Evolutionary conservation across 192 early-diverging fungal species (phyloP).

Genomic region (Coemansia reversa): DNA sequence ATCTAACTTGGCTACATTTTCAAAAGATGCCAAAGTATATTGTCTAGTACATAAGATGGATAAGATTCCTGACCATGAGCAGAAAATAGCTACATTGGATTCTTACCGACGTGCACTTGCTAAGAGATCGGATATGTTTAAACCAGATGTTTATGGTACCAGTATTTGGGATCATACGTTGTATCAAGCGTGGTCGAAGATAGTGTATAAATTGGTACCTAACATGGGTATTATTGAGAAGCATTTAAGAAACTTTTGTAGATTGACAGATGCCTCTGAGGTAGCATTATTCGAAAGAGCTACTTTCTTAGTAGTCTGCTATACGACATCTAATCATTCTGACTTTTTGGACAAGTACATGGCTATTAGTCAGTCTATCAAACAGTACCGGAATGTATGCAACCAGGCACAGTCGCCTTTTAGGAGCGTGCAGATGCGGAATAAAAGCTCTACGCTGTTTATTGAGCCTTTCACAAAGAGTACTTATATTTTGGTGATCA

Average conservation of each 20-base stretch:
- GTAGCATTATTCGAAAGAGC: conserved; percentile 93
- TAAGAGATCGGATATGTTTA: conserved; percentile 27
- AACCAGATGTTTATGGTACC: conserved; percentile 33
- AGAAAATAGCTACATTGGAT: conserved; percentile 54
- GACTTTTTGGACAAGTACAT: conserved; percentile 25
- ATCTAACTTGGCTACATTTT: conserved; percentile 75
- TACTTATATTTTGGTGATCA: conserved; percentile 52
- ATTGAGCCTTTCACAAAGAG: conserved; percentile 57
- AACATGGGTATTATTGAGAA: conserved; percentile 81
- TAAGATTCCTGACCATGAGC: conserved; percentile 73
- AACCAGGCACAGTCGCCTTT: conserved; percentile 69
- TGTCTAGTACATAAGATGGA: conserved; percentile 99
- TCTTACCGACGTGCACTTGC: conserved; percentile 27
- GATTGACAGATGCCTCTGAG: conserved; percentile 88
- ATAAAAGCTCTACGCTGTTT: conserved; percentile 54
- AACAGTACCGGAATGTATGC: conserved; percentile 44
- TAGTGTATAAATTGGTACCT: conserved; percentile 93
- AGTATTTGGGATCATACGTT: conserved; percentile 44
- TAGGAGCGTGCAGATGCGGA: conserved; percentile 83
- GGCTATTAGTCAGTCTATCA: conserved; percentile 41
- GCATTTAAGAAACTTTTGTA: conserved; percentile 76
- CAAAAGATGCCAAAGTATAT: conserved; percentile 90
- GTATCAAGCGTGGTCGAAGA: conserved; percentile 90
- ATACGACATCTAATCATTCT: background rate
- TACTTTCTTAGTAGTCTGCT: conserved; percentile 92